Evolutionary conservation across 495 filamentous ascomycete species (phyloP), one percentile per base, ranked within the genome.

Genomic region (Neurospora sp.): DNA sequence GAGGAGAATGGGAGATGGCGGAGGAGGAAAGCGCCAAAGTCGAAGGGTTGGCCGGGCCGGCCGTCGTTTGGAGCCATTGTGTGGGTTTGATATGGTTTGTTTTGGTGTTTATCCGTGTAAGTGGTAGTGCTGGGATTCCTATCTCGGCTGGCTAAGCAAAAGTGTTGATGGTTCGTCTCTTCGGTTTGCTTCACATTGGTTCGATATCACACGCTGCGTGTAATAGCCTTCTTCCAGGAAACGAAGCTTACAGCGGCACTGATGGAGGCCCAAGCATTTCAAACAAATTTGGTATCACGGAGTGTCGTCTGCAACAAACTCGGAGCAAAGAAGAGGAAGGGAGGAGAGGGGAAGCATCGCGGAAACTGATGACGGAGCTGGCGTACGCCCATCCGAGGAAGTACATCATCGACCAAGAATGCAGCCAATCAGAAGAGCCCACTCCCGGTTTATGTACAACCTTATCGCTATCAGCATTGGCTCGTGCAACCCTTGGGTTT

Each of bases 1-100:
- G 81, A 77, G 14, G 88, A 83, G 79, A 90, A 88, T 42, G 88
- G 88, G 38, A 90, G 81, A 71, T 82, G 77, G 72, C 82, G 84
- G 53, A 83, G 79, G 72, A 88, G 74, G 3, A 66, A 66, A 6
- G 53, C 53, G 7, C 53, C 53, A 3, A 66, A 66, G 53, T 66
- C 53, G 53, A 66, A 66, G 53, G 53, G 53, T 7, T 66, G 53
- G 53, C 53, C 53, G 2, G 53, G 3, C 16, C 53, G 53, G 53
- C 53, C 12, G 27, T 66, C 53, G 53, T 16, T 66, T 4, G 53
- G 53, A 18, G 53, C 53, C 53, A 66, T 66, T 16, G 27, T 37
- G 53, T 0, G 53, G 14, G 27, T 18, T 66, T 9, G 27, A 9
- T 66, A 18, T 66, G 53, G 1, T 8, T 35, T 37, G 27, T 66